These are phyloP conservation scores for Brettanomyces naardenensis DNA, from an alignment of 805 yeast genomes.

Conservation along the genomic window DNA sequence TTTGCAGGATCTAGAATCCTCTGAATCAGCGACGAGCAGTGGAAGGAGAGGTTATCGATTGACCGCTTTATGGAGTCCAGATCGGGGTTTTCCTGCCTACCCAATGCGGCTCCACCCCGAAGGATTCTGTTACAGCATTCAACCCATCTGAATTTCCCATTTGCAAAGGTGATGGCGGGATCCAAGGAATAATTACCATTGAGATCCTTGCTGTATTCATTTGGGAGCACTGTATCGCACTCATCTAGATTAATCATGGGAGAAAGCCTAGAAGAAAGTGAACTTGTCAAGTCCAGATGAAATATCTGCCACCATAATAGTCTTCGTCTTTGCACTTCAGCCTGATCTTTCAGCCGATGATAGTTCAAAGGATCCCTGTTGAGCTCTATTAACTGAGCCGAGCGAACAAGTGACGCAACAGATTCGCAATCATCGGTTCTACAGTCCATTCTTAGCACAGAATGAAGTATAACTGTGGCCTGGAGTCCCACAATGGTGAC, in stretches of 20 bases:
- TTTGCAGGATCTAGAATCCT: slow-evolving; percentile 15
- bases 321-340: slow-evolving; percentile 44
- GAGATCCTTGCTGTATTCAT: slow-evolving; percentile 24
- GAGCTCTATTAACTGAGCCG: slow-evolving; percentile 47
- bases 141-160: slow-evolving; percentile 42
- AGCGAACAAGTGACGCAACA: slow-evolving; percentile 46
- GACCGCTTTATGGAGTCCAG: slow-evolving; percentile 5
- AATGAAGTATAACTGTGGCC: slow-evolving; percentile 34
- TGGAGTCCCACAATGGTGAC: slow-evolving; percentile 30
- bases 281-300: slow-evolving; percentile 47
- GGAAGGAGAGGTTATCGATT: slow-evolving; percentile 13
- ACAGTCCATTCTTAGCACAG: slow-evolving; percentile 45
- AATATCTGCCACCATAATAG: slow-evolving; percentile 64
- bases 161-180: slow-evolving; percentile 40
- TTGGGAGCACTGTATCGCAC: slow-evolving; percentile 50
- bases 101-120: slow-evolving; percentile 7
- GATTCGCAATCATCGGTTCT: slow-evolving; percentile 46
- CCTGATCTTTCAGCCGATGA: slow-evolving; percentile 40
- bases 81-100: slow-evolving; percentile 1
- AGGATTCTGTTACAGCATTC: slow-evolving; percentile 15
- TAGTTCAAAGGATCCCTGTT: slow-evolving; percentile 54
- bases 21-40: slow-evolving; percentile 14
- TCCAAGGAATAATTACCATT: slow-evolving; percentile 30
- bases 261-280: slow-evolving; percentile 46
- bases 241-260: slow-evolving; percentile 47